Evolutionary conservation across 208 protist species (phyloP).

Genomic region (Blechomonas ayalai): DNA sequence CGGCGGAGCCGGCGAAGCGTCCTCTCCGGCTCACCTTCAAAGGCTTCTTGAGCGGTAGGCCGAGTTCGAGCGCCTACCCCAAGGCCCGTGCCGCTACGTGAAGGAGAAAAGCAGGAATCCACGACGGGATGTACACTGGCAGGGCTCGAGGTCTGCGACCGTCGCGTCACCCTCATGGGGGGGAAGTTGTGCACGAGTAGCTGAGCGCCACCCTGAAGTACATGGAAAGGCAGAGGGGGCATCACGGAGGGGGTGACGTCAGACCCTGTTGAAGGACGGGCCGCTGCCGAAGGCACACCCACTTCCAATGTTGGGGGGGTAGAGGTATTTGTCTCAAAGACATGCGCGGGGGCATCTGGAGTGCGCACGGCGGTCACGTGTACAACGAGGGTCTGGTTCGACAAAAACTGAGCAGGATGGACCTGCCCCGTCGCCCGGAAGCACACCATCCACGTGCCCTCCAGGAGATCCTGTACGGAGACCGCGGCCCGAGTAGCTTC

Average conservation of each 20-base stretch:
- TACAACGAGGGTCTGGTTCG: conserved; percentile 27
- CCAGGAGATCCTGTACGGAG: conserved; percentile 48
- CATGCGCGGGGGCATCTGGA: conserved; percentile 1
- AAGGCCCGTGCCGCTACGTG: neutral
- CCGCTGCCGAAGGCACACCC: no score
- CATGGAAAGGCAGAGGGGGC: conserved; percentile 37
- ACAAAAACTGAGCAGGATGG: conserved; percentile 36
- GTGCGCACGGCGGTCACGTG: conserved; percentile 4
- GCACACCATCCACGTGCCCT: conserved; percentile 49
- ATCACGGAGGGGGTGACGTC: conserved; percentile 3
- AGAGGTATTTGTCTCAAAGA: neutral
- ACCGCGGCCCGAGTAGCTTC: conserved; percentile 35
- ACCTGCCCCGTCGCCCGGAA: conserved; percentile 47
- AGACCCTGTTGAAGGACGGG: no score
- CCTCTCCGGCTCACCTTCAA: conserved; percentile 35
- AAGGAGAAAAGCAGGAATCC: no score
- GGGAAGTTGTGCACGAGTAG: conserved; percentile 59
- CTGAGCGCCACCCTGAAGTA: conserved; percentile 56
- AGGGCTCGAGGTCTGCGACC: conserved; percentile 13
- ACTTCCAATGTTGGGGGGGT: no score
- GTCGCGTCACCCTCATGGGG: conserved; percentile 49
- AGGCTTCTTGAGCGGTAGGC: conserved; percentile 15
- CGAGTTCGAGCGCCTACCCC: neutral
- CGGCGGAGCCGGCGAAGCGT: conserved; percentile 20
- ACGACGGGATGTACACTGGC: no score